These are phyloP conservation scores for Suillus sp. DNA, from an alignment of 768 basidiomycete species.

Conservation along the genomic window DNA sequence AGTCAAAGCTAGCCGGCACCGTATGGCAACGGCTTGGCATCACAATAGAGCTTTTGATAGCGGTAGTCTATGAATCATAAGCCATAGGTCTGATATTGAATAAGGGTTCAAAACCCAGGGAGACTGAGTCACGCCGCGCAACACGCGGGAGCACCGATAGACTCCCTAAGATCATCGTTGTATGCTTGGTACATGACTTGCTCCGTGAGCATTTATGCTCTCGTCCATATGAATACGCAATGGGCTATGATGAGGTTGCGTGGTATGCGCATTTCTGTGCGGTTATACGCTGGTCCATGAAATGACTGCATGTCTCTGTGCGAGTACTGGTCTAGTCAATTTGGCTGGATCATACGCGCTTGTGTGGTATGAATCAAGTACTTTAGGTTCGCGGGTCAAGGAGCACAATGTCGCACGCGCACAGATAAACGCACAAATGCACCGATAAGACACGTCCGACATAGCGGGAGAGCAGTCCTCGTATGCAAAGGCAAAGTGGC, in stretches of 20 bases:
- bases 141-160: slow-evolving; percentile 13
- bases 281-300: not conserved
- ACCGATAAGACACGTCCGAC: too few relatives aligned
- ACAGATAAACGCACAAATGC: too few relatives aligned
- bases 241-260: not conserved
- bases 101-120: not conserved
- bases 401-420: not conserved
- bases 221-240: not conserved
- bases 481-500: too few relatives aligned
- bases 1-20: not conserved
- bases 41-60: not conserved
- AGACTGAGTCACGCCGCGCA: slow-evolving; percentile 9
- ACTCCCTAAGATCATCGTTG: not conserved
- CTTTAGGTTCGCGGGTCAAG: not conserved
- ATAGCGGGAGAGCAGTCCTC: too few relatives aligned
- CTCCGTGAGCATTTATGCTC: not conserved
- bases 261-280: not conserved
- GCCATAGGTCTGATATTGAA: not conserved
- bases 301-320: not conserved
- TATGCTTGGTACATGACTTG: slow-evolving; percentile 9
- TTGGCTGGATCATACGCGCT: not conserved
- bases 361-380: not conserved
- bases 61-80: not conserved
- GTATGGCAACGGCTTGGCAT: not conserved
- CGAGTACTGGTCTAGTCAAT: not conserved